Evolutionary conservation across 75 land plant genomes (phyloP).

Genomic region (Selaginella moellendorffii): DNA sequence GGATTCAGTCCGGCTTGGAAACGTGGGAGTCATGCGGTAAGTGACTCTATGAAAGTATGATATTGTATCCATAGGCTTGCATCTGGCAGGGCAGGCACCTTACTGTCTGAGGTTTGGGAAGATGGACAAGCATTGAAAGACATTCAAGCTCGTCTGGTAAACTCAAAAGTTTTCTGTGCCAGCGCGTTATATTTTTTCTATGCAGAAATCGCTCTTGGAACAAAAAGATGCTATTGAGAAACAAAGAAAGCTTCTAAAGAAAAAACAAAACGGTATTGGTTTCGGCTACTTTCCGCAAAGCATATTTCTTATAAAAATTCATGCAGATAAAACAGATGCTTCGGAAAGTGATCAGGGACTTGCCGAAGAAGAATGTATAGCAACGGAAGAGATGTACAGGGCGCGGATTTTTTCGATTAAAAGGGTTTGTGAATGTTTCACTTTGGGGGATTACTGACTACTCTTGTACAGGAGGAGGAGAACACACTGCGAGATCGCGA

Average conservation of each 20-base stretch:
- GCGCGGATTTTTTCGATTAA: constrained; percentile 72
- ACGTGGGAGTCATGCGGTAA: constrained; percentile 75
- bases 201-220: constrained; percentile 63
- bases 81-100: constrained; percentile 87
- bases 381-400: constrained; percentile 78
- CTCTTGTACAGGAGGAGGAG: constrained; percentile 69
- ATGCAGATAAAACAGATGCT: constrained; percentile 54
- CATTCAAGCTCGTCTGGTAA: constrained; percentile 71
- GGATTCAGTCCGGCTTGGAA: constrained; percentile 64
- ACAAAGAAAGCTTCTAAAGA: constrained; percentile 56
- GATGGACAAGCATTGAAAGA: constrained; percentile 92
- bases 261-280: constrained; percentile 12
- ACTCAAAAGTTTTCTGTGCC: no score
- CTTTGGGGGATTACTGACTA: not conserved
- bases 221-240: constrained; percentile 68
- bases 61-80: no score
- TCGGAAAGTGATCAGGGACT: constrained; percentile 39
- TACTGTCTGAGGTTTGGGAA: constrained; percentile 93
- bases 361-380: constrained; percentile 62
- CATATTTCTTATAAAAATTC: not conserved
- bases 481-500: constrained; percentile 53
- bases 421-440: constrained; percentile 38
- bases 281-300: not conserved
- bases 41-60: no score
- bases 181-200: no score